Evolutionary conservation across 768 basidiomycete species (phyloP).

Genomic region (Trametes villosa): DNA sequence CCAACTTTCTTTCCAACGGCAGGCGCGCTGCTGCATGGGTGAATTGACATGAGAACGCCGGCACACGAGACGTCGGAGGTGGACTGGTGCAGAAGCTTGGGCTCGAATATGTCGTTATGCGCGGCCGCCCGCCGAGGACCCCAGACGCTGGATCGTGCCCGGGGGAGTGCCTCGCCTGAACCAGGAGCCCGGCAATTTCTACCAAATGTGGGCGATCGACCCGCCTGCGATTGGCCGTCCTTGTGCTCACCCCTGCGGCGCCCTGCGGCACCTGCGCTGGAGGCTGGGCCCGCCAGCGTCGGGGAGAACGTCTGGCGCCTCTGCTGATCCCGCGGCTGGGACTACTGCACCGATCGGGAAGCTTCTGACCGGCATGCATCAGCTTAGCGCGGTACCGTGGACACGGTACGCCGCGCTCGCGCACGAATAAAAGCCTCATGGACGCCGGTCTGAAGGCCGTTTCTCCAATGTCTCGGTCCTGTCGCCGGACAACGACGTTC

Average conservation of each 20-base stretch:
- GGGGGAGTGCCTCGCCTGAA: not conserved
- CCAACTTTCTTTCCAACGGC: not conserved
- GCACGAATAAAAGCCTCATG: slow-evolving; percentile 23
- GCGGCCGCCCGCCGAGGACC: not conserved
- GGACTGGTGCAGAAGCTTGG: not conserved
- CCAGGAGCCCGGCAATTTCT: slow-evolving; percentile 1
- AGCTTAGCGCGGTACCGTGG: slow-evolving; percentile 22
- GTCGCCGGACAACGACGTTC: slow-evolving; percentile 18
- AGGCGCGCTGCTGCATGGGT: not conserved
- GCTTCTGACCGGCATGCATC: slow-evolving; percentile 14
- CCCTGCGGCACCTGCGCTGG: not conserved
- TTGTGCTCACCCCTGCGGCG: not conserved
- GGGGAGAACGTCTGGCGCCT: slow-evolving; percentile 14
- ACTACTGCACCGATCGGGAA: slow-evolving; percentile 9
- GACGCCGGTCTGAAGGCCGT: slow-evolving; percentile 17
- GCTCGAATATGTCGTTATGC: not conserved
- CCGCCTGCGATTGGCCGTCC: slow-evolving; percentile 7
- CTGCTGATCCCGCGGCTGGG: slow-evolving; percentile 15
- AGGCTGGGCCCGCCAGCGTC: slow-evolving; percentile 1
- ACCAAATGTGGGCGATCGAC: slow-evolving; percentile 7
- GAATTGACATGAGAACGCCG: slow-evolving; percentile 19
- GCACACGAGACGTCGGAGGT: not conserved
- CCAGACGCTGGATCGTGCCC: not conserved
- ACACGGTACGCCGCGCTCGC: slow-evolving; percentile 15
- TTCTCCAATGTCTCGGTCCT: slow-evolving; percentile 20